These are phyloP conservation scores for Coprinopsis strossmayeri DNA, from an alignment of 768 basidiomycete genomes.

Conservation along the genomic window DNA sequence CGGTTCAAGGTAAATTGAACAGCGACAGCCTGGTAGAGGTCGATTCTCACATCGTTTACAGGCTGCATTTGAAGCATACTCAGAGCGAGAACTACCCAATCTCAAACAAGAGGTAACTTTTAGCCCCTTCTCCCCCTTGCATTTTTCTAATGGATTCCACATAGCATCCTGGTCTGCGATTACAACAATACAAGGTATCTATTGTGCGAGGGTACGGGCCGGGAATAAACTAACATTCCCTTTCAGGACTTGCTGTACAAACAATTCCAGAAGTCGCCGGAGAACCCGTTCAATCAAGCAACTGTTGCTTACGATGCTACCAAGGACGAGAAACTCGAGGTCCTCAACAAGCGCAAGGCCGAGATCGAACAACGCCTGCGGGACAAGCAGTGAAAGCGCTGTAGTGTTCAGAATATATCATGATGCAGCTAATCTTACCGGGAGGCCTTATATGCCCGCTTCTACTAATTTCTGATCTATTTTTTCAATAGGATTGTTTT, in stretches of 20 bases:
- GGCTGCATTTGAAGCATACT: slow-evolving; percentile 89
- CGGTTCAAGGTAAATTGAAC: slow-evolving; percentile 67
- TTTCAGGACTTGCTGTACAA: slow-evolving; percentile 79
- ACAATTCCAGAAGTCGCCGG: slow-evolving; percentile 93
- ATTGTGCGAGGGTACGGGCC: neutral
- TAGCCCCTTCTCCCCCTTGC: slow-evolving; percentile 7
- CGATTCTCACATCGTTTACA: slow-evolving; percentile 19
- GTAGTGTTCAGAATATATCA: too few relatives aligned
- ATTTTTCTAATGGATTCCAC: slow-evolving; percentile 6
- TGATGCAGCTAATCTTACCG: too few relatives aligned
- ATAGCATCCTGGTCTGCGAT: slow-evolving; percentile 82
- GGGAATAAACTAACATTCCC: slow-evolving; percentile 6
- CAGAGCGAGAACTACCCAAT: slow-evolving; percentile 81
- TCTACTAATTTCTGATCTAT: too few relatives aligned
- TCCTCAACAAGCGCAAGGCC: slow-evolving; percentile 61
- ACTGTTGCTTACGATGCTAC: slow-evolving; percentile 76
- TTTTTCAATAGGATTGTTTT: too few relatives aligned
- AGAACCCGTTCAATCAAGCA: slow-evolving; percentile 93
- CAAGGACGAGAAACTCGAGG: slow-evolving; percentile 80
- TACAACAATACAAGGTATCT: slow-evolving; percentile 83
- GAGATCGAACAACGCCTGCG: slow-evolving; percentile 63
- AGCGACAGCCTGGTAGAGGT: neutral
- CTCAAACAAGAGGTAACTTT: slow-evolving; percentile 56
- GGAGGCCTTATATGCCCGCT: too few relatives aligned
- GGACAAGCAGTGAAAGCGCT: too few relatives aligned